Evolutionary conservation across 768 basidiomycete species (phyloP).

Genomic region (Xerocomellus dryophilus): DNA sequence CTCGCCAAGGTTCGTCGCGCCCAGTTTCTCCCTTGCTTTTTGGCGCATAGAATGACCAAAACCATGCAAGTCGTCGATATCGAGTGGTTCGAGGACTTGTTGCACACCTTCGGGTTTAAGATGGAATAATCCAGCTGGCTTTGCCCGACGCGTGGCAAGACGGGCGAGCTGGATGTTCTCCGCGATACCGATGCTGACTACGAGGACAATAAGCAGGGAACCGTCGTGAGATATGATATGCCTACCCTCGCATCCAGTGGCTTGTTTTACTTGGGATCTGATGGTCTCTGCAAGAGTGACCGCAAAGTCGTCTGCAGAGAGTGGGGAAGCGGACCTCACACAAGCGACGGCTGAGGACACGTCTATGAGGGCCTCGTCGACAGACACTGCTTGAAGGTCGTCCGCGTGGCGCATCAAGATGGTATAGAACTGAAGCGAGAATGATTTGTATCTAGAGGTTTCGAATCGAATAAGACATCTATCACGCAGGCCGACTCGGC

Average conservation of each 20-base stretch:
- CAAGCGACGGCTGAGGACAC: constrained; percentile 62
- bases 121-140: constrained; percentile 86
- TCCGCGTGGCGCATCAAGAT: constrained; percentile 88
- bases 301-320: constrained; percentile 51
- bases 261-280: constrained; percentile 66
- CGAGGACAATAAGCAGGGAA: background rate
- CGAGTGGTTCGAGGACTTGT: constrained; percentile 59
- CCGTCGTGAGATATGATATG: background rate
- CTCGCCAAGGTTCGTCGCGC: constrained; percentile 66
- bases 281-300: constrained; percentile 80
- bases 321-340: constrained; percentile 19
- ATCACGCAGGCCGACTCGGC: background rate
- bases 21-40: constrained; percentile 80
- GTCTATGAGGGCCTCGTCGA: constrained; percentile 94
- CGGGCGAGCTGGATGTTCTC: constrained; percentile 92
- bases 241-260: constrained; percentile 84
- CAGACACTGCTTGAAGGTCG: constrained; percentile 91
- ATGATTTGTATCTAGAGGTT: constrained; percentile 68
- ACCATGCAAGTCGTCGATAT: constrained; percentile 81
- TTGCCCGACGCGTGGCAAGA: constrained; percentile 85
- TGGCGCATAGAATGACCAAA: constrained; percentile 75
- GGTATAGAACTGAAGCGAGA: constrained; percentile 87
- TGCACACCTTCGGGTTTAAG: constrained; percentile 53
- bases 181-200: constrained; percentile 90
- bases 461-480: background rate